Evolutionary conservation across 2,329 filamentous ascomycete genomes (phyloP), one percentile per base, ranked within the genome.

Genomic region (Pseudogymnoascus sp.): DNA sequence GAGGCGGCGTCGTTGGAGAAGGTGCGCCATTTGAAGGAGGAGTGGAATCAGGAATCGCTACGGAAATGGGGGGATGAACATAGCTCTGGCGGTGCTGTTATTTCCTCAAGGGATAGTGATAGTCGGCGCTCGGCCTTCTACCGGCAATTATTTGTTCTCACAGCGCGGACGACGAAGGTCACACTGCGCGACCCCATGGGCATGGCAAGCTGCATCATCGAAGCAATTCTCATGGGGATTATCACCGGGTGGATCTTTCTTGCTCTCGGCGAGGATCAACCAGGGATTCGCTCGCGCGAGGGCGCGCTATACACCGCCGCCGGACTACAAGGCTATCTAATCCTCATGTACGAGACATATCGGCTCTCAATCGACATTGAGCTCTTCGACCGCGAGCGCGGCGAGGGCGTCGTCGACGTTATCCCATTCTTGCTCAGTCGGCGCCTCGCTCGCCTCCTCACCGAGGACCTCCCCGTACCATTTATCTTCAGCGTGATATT

Each of bases 141-240:
- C 18, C 82, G 83, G 41, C 87, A 91, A 66, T 73, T 86, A 4
- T 72, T 72, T 2, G 85, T 91, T 2, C 72, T 91, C 18, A 90
- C 87, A 0, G 76, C 81, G 26, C 79, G 88, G 10, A 89, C 86
- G 0, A 80, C 89, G 67, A 83, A 84, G 57, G 84, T 86, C 1
- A 91, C 88, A 0, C 82, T 86, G 60, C 79, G 88, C n/a, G 88
- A 92, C 66, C 87, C 88, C 0, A 82, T 91, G 73, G 88, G 88
- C 2, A 85, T 91, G 77, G 76, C 82, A 12, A 86, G 86, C 0
- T 85, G 85, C 60, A 74, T 91, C 2, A 68, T 88, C 2, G 86
- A 91, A 69, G 85, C 87, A 0, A 74, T 88, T 5, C 74, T 80
- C 0, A 90, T 92, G 84, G 84, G 82, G 0, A 73, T 90, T 2